phyloP scores from a whole-genome alignment of 805 yeast genomes.

The Candida alai region DNA sequence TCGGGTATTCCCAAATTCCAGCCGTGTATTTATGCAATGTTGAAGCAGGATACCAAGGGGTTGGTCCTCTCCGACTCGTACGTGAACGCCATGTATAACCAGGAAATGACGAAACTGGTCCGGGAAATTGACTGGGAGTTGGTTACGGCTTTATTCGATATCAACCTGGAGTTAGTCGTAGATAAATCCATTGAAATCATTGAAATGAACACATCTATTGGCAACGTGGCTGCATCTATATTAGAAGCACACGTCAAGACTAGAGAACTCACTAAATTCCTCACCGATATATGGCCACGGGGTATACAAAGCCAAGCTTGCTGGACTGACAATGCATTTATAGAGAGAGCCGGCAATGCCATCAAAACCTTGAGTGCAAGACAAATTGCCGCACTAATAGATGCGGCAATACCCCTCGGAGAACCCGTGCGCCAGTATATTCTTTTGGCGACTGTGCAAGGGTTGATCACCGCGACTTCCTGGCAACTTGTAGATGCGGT shows the following conservation, averaged over 20 bases:
- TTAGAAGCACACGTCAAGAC: slow-evolving; percentile 49
- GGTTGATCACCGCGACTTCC: too few species aligned
- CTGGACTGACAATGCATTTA: slow-evolving; percentile 28
- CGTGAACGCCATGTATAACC: slow-evolving; percentile 35
- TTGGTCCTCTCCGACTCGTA: slow-evolving; percentile 50
- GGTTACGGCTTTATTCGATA: slow-evolving; percentile 43
- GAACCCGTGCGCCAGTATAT: slow-evolving; percentile 10
- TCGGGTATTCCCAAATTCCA: slow-evolving; percentile 30
- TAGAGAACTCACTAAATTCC: slow-evolving; percentile 53
- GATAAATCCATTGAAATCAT: slow-evolving; percentile 25
- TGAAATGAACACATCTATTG: slow-evolving; percentile 6
- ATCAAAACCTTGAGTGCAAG: slow-evolving; percentile 43
- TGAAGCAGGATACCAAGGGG: too few species aligned
- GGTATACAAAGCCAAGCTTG: slow-evolving; percentile 15
- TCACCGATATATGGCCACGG: slow-evolving; percentile 40
- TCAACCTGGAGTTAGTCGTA: slow-evolving; percentile 60
- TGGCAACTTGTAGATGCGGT: too few species aligned
- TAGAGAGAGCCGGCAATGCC: slow-evolving; percentile 35
- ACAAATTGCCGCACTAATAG: slow-evolving; percentile 27
- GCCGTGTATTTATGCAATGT: slow-evolving; percentile 36
- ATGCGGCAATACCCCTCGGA: slow-evolving; percentile 2
- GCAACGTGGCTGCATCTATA: slow-evolving; percentile 22
- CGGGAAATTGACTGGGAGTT: slow-evolving; percentile 40
- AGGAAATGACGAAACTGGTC: slow-evolving; percentile 17
- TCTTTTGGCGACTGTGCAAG: too few species aligned